A percentile compares a stretch with the other conserved stretches of the same genome.
Conservation (phyloP, 2,329 filamentous ascomycete species). For the Penicillium sp. region DNA sequence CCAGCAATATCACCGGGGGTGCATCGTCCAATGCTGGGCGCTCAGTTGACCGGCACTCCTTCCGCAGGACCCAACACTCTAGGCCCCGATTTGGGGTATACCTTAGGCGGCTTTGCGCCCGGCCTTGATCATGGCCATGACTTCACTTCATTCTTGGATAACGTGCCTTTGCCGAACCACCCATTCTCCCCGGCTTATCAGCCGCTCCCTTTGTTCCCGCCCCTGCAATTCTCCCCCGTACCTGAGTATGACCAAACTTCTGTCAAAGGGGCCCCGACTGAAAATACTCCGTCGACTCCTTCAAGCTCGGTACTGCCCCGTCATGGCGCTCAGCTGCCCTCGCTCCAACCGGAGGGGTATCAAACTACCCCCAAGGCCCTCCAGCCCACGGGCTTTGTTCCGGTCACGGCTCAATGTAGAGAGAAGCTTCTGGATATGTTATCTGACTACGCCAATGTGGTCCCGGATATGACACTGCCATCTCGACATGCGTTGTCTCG, state of each 20-base stretch:
- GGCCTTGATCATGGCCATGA: constrained; percentile 31
- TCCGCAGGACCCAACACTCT: constrained; percentile 22
- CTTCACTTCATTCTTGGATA: constrained; percentile 37
- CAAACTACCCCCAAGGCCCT: constrained; percentile 25
- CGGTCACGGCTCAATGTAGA: constrained; percentile 31
- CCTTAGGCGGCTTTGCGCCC: constrained; percentile 13
- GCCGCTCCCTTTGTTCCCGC: constrained; percentile 32
- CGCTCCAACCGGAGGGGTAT: constrained; percentile 33
- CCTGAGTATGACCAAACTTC: constrained; percentile 27
- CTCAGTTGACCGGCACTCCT: constrained; percentile 11
- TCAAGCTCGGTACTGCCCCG: constrained; percentile 33
- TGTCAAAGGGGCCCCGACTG: constrained; percentile 14
- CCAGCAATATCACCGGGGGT: constrained; percentile 5
- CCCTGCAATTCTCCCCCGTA: constrained; percentile 25
- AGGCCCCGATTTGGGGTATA: constrained; percentile 25
- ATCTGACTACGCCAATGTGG: constrained; percentile 28
- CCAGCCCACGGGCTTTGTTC: constrained; percentile 29
- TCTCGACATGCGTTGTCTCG: constrained; percentile 35
- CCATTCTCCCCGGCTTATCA: constrained; percentile 35
- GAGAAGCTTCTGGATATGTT: constrained; percentile 27
- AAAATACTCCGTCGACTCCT: constrained; percentile 19
- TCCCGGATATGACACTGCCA: constrained; percentile 26
- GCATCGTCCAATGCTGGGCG: constrained; percentile 13
- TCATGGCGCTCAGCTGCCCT: constrained; percentile 34
- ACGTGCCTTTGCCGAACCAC: constrained; percentile 33